phyloP scores from a whole-genome alignment of 352 stramenopile genomes.

The Salisapilia sapeloensis region DNA sequence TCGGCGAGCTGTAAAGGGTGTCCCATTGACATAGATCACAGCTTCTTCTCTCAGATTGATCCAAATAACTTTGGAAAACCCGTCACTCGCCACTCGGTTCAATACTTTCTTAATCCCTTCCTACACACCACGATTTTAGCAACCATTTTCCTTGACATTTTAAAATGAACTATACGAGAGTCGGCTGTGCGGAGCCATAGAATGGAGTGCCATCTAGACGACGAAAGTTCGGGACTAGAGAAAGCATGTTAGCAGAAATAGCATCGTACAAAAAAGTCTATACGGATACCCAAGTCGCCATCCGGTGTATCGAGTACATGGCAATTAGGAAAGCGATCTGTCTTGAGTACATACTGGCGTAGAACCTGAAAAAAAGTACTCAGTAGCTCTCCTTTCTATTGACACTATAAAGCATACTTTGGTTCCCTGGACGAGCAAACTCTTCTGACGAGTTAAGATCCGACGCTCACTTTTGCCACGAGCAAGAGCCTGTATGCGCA shows the following conservation, averaged over 20 bases:
- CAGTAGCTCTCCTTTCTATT: background rate
- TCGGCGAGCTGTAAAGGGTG: conserved; percentile 45
- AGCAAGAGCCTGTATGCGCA: conserved; percentile 54
- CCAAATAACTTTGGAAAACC: conserved; percentile 70
- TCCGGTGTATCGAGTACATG: conserved; percentile 45
- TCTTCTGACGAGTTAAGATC: conserved; percentile 27
- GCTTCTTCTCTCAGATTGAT: conserved; percentile 73
- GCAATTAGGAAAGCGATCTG: conserved; percentile 61
- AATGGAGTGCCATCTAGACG: conserved; percentile 45
- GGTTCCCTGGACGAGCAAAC: conserved; percentile 42
- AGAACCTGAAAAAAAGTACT: conserved; percentile 19
- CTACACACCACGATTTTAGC: conserved; percentile 7
- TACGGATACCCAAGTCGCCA: conserved; percentile 49
- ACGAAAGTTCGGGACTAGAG: conserved; percentile 59
- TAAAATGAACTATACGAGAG: conserved; percentile 17
- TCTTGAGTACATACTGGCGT: conserved; percentile 76
- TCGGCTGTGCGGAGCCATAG: conserved; percentile 59
- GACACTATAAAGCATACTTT: conserved; percentile 15
- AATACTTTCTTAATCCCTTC: conserved; percentile 64
- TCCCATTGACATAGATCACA: conserved; percentile 67
- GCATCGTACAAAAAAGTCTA: too few relatives aligned
- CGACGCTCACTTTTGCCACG: conserved; percentile 32
- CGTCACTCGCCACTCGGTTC: conserved; percentile 34
- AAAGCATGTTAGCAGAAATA: background rate
- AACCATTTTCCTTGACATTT: background rate